phyloP scores from a whole-genome alignment of 345 rosid species.

The Moricandia arvensis region DNA sequence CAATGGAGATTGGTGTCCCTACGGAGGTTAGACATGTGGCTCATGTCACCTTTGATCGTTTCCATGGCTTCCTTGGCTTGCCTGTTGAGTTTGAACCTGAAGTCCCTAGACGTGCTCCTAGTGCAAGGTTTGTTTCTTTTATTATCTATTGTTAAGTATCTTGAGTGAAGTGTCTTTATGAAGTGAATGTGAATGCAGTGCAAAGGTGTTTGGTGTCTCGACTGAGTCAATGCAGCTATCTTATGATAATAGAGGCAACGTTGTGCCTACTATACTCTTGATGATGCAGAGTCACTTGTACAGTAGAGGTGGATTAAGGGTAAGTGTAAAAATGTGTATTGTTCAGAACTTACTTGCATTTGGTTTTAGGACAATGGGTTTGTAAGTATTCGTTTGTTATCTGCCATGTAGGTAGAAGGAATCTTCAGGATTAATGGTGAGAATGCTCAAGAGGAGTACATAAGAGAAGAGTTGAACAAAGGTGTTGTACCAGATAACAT shows the following conservation, averaged over 20 bases:
- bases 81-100: slow-evolving; percentile 99
- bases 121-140: slow-evolving; percentile 65
- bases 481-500: slow-evolving; percentile 75
- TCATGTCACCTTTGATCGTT: slow-evolving; percentile 99
- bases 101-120: slow-evolving; percentile 87
- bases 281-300: slow-evolving; percentile 93
- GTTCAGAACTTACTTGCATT: not conserved
- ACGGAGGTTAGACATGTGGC: slow-evolving; percentile 94
- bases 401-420: slow-evolving; percentile 74
- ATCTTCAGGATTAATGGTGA: slow-evolving; percentile 91
- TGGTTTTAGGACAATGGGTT: not conserved
- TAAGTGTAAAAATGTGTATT: slow-evolving; percentile 10
- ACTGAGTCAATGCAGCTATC: slow-evolving; percentile 98
- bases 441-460: slow-evolving; percentile 88
- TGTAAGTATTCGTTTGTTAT: not conserved
- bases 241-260: slow-evolving; percentile 80
- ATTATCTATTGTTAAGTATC: not conserved
- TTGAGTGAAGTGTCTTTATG: too few relatives aligned
- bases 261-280: slow-evolving; percentile 89
- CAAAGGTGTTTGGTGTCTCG: slow-evolving; percentile 94
- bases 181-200: slow-evolving; percentile 44
- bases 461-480: slow-evolving; percentile 76
- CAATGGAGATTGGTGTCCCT: slow-evolving; percentile 97
- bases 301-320: slow-evolving; percentile 79
- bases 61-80: slow-evolving; percentile 94